Base-by-base conservation (phyloP, 495 filamentous ascomycete species). In the Penicillium steckii region DNA sequence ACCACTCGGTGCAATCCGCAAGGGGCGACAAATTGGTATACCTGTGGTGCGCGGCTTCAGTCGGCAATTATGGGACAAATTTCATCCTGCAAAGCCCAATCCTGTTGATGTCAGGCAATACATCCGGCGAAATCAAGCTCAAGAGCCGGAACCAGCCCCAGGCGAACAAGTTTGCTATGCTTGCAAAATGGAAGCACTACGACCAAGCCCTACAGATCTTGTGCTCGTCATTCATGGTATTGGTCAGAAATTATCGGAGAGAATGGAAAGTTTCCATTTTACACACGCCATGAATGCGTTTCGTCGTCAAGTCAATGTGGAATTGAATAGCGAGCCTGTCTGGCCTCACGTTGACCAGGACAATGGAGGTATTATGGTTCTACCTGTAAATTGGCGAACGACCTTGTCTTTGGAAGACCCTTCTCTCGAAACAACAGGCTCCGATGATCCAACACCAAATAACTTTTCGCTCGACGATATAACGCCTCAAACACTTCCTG, bases 251-350 rank as follows among this genome's bases (percentile, higher is more conserved):
- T 74, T 97, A n/a, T 94, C 91, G 0, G 91, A 98, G 59, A 80
- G 92, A 13, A 87, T 98, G 43, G 94, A 97, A 64, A 96, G 90
- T 65, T 98, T 89, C 58, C 88, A 96, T 61, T 98, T 98, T 63
- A 97, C 94, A 0, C 91, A 97, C 64, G 87, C 89, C 3, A 92
- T 97, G 61, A 97, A 96, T 59, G 79, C 85, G 0, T 91, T 98
- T 52, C 83, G 94, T n/a, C 82, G 92, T 48, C 79, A 85, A 10
- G 75, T 97, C 42, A 96, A 96, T 55, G 76, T 93, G 43, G 93
- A 97, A 62, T 78, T 96, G 22, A 82, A 82, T 30, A 89, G 77
- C 47, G 81, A 86, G 8, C 75, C 74, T 6, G 86, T 96, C n/a
- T 87, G 82, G 69, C 77, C 82, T 0, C 79, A 88, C 52, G 80